Evolutionary conservation across 2,329 filamentous ascomycete species (phyloP), one percentile per base, ranked within the genome.

Genomic region (Colletotrichum sp.): DNA sequence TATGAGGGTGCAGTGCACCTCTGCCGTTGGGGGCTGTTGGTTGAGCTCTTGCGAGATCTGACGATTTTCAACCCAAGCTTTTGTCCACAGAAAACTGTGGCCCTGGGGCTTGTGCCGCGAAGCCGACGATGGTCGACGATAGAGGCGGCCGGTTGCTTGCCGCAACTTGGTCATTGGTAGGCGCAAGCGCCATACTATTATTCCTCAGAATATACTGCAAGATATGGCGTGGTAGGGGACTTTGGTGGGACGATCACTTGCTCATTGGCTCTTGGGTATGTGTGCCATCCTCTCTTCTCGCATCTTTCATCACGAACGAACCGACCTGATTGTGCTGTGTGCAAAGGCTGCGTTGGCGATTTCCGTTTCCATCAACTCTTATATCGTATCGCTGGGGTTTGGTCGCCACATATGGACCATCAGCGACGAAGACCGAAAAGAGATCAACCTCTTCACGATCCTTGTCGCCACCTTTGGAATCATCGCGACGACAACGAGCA

Each of bases 211-310:
- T 83, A 34, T 84, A 84, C 78, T 84, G 82, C 78, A 84, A 84
- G 64, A 62, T 80, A 33, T 81, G 79, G 77, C 79, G 81, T 15
- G 79, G 79, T 2, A 78, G 80, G 43, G 82, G 82, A 59, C 43
- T 84, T 31, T 84, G 82, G 80, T 83, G 81, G 79, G 83, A 84
- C 70, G 83, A 84, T 74, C 80, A 82, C 73, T 61, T 82, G 18
- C 75, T 84, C 61, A 78, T 84, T n/a, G 72, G 75, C 12, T 77
- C 82, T 13, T 83, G 81, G 82, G 82, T 83, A 79, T 43, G 81
- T 80, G 4, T 9, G 54, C 54, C 24, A n/a, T 36, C 18, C 13
- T 18, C 11, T 58, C 12, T 5, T 21, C 16, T 12, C 4, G 2
- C 5, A 18, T 57, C 8, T 27, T 2, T 8, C 8, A 18, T 51